These are phyloP conservation scores for Epicoccum sorghinum DNA, from an alignment of 2,329 filamentous ascomycete genomes.

Conservation along the genomic window DNA sequence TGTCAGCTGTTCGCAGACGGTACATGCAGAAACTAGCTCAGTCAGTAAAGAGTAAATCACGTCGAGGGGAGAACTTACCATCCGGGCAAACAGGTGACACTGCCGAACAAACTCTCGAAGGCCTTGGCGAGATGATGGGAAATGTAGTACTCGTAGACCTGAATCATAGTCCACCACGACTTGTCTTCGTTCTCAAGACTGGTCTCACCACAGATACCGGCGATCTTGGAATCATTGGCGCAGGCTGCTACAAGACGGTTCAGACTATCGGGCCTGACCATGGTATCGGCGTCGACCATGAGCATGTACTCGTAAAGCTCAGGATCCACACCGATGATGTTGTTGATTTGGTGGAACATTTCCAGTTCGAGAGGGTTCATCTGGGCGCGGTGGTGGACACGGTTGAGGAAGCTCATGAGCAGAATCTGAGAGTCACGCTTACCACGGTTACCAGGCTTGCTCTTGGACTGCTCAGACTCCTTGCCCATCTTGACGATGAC, in stretches of 20 bases:
- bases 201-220: slow-evolving; percentile 96
- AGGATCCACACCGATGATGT: slow-evolving; percentile 96
- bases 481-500: slow-evolving; percentile 98
- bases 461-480: slow-evolving; percentile 87
- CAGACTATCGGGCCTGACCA: slow-evolving; percentile 87
- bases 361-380: slow-evolving; percentile 97
- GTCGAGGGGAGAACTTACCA: slow-evolving; percentile 69
- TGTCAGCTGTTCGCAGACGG: slow-evolving; percentile 89
- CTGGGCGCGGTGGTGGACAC: slow-evolving; percentile 88
- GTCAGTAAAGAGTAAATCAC: slow-evolving; percentile 19
- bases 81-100: slow-evolving; percentile 97
- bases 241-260: slow-evolving; percentile 92
- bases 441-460: slow-evolving; percentile 96
- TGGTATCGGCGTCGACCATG: slow-evolving; percentile 98
- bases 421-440: slow-evolving; percentile 98
- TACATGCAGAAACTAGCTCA: slow-evolving; percentile 93
- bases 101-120: slow-evolving; percentile 96
- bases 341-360: slow-evolving; percentile 99
- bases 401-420: slow-evolving; percentile 96
- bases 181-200: slow-evolving; percentile 93
- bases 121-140: slow-evolving; percentile 96
- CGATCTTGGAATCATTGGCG: slow-evolving; percentile 93
- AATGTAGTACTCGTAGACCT: slow-evolving; percentile 99
- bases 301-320: slow-evolving; percentile 96
- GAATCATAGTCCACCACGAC: slow-evolving; percentile 99